phyloP scores from a whole-genome alignment of 2,329 filamentous ascomycete species.

The Ceratocystis eucalypticola region DNA sequence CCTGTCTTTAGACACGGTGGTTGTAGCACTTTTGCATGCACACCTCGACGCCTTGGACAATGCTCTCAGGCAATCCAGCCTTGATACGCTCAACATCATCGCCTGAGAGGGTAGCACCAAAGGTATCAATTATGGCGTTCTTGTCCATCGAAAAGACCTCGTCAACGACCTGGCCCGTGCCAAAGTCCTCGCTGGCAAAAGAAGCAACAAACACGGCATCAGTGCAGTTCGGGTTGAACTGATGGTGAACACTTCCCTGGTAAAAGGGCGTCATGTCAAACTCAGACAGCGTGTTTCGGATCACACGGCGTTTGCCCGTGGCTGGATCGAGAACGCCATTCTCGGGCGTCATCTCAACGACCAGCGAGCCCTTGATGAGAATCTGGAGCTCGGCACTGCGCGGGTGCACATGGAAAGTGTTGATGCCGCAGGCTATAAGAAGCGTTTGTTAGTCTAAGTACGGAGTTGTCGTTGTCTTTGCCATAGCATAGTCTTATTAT shows the following conservation, averaged over 20 bases:
- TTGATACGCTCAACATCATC: conserved; percentile 35
- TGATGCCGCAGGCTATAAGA: conserved; percentile 37
- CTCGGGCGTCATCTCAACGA: conserved; percentile 40
- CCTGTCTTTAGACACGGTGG: not conserved
- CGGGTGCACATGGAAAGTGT: conserved; percentile 43
- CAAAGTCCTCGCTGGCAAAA: conserved; percentile 39
- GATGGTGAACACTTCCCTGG: conserved; percentile 40
- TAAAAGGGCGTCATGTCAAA: conserved; percentile 42
- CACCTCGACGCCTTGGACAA: conserved; percentile 39
- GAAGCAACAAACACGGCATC: conserved; percentile 37
- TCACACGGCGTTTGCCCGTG: conserved; percentile 30
- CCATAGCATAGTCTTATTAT: not conserved
- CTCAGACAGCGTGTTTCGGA: conserved; percentile 30
- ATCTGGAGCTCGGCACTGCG: conserved; percentile 41
- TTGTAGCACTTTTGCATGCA: conserved; percentile 37
- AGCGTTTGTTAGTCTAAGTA: not conserved
- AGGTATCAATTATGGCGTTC: conserved; percentile 34
- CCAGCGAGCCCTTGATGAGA: conserved; percentile 35
- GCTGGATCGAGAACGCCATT: conserved; percentile 33
- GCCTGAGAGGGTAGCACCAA: conserved; percentile 34
- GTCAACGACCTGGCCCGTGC: conserved; percentile 38
- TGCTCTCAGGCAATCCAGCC: conserved; percentile 29
- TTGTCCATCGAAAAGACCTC: conserved; percentile 35
- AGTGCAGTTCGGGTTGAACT: conserved; percentile 43
- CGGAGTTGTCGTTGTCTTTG: conserved; percentile 8